Conservation (phyloP, 345 rosid genomes). For the Sisymbrium altissimum region DNA sequence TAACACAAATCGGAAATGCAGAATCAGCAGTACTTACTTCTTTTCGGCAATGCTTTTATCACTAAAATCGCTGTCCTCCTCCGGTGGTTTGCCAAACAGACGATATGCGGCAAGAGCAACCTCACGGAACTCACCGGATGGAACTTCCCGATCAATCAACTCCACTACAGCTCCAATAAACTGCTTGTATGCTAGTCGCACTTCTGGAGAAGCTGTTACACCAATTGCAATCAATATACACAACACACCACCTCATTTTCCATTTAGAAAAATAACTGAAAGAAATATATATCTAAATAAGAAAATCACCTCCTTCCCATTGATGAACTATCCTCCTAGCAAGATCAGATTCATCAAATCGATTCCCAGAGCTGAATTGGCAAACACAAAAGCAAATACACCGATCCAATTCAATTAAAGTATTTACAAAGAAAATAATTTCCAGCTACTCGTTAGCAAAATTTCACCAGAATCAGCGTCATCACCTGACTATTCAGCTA, state of each 20-base stretch:
- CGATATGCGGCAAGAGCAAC: conserved; percentile 55
- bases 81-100: conserved; percentile 47
- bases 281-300: background rate
- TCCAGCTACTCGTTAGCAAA: background rate
- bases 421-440: background rate
- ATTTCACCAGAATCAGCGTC: background rate
- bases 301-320: conserved; percentile 79
- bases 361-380: conserved; percentile 28
- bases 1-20: background rate
- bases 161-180: conserved; percentile 76
- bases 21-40: conserved; percentile 29
- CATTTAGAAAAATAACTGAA: background rate
- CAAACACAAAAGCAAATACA: background rate
- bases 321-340: conserved; percentile 70
- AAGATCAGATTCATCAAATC: conserved; percentile 69
- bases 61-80: conserved; percentile 35
- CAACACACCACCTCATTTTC: background rate
- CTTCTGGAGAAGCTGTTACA: conserved; percentile 70
- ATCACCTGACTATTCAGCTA: conserved; percentile 9
- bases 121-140: conserved; percentile 77
- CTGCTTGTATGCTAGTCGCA: conserved; percentile 76
- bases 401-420: background rate
- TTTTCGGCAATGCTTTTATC: conserved; percentile 37
- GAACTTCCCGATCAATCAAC: conserved; percentile 68
- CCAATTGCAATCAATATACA: conserved; percentile 12